These are phyloP conservation scores for Mycena filopes DNA, from an alignment of 768 basidiomycete genomes.

Conservation along the genomic window DNA sequence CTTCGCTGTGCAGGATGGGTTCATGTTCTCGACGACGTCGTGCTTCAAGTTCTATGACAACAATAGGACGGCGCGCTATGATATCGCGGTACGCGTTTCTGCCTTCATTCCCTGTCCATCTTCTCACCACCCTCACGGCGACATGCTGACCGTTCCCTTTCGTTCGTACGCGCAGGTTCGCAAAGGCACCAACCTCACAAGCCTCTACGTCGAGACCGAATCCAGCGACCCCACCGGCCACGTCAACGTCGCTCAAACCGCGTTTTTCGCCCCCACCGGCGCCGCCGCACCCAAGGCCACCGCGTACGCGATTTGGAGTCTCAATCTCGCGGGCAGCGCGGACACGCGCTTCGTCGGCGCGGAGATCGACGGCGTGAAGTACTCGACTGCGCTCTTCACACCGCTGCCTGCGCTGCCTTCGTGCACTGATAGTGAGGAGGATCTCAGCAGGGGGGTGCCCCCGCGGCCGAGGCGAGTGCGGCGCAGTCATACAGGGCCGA, in stretches of 20 bases:
- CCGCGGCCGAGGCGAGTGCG: no score
- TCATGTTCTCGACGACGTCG: not conserved
- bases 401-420: slow-evolving; percentile 16
- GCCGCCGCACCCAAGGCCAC: no score
- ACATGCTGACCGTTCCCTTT: no score
- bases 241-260: not conserved
- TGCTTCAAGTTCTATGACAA: not conserved
- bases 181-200: slow-evolving; percentile 12
- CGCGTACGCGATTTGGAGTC: slow-evolving; percentile 18
- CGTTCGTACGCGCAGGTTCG: slow-evolving; percentile 16
- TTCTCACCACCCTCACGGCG: no score
- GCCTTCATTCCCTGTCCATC: no score
- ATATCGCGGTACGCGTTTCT: not conserved
- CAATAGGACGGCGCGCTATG: not conserved
- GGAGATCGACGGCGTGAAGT: slow-evolving; percentile 18
- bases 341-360: slow-evolving; percentile 16
- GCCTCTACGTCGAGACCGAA: slow-evolving; percentile 20
- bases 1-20: not conserved
- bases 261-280: not conserved
- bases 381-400: slow-evolving; percentile 9
- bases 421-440: no score
- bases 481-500: no score
- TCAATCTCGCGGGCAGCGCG: slow-evolving; percentile 9
- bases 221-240: not conserved
- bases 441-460: no score